Evolutionary conservation across 139 green algal genomes (phyloP).

Genomic region (Chlamydomonas applanata): DNA sequence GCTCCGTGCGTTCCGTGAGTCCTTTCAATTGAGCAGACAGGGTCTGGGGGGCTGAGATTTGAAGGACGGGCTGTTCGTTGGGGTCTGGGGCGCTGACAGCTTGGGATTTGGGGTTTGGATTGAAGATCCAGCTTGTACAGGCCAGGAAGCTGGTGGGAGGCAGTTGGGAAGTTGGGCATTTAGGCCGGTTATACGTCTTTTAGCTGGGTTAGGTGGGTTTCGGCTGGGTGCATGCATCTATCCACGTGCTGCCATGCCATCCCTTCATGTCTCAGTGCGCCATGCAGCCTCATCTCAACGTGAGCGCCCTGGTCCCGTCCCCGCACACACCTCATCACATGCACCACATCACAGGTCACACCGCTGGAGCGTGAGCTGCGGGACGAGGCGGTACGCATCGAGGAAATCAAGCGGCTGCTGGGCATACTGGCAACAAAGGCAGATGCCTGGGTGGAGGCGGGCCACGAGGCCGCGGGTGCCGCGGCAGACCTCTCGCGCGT

Average conservation of each 20-base stretch:
- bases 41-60: too few species aligned
- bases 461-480: background rate
- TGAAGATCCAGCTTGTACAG: too few species aligned
- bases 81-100: too few species aligned
- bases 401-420: background rate
- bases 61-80: too few species aligned
- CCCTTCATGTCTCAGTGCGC: background rate
- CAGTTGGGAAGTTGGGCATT: too few species aligned
- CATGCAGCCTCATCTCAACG: background rate
- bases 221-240: background rate
- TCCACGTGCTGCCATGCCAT: background rate
- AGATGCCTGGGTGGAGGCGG: background rate
- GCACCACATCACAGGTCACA: background rate
- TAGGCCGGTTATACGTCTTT: too few species aligned
- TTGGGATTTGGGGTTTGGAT: too few species aligned
- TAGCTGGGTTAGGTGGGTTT: too few species aligned
- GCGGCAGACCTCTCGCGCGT: too few species aligned
- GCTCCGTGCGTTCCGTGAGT: too few species aligned
- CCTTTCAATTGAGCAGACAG: too few species aligned
- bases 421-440: background rate
- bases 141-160: too few species aligned
- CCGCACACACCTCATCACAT: background rate
- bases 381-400: background rate
- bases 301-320: background rate
- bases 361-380: background rate